Evolutionary conservation across 75 land plant genomes (phyloP).

Genomic region (Adiantum capillusveneris): DNA sequence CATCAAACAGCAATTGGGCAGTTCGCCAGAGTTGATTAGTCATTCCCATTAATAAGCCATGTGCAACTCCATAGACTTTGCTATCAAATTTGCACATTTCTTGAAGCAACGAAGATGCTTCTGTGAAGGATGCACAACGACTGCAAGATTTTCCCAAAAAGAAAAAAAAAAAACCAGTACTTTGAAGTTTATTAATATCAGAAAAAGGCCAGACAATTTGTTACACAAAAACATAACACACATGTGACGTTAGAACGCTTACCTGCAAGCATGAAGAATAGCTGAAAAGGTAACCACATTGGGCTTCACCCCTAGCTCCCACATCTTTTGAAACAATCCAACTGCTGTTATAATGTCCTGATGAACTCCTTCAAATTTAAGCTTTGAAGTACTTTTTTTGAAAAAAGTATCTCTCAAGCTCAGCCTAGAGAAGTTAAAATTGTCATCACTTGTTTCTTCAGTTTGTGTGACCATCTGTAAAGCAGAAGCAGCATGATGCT

Average conservation of each 20-base stretch:
- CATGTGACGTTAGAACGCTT: too few relatives aligned
- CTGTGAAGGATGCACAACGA: conserved; percentile 89
- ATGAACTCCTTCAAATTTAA: too few relatives aligned
- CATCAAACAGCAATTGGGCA: conserved; percentile 75
- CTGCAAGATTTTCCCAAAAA: too few relatives aligned
- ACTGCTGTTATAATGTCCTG: conserved; percentile 43
- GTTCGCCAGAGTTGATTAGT: conserved; percentile 54
- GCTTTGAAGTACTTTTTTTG: too few relatives aligned
- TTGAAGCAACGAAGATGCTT: conserved; percentile 77
- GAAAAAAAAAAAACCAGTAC: background rate
- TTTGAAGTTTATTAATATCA: background rate
- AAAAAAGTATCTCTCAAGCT: background rate
- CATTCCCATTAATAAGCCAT: conserved; percentile 28
- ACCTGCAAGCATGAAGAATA: conserved; percentile 98
- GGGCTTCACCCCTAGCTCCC: conserved; percentile 66
- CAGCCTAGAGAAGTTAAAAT: too few relatives aligned
- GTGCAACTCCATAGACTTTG: conserved; percentile 13
- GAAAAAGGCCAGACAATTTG: too few relatives aligned
- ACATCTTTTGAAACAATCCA: conserved; percentile 76
- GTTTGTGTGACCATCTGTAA: background rate
- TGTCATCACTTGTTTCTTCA: too few relatives aligned
- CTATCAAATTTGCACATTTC: conserved; percentile 7
- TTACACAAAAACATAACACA: too few relatives aligned
- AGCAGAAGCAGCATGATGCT: background rate
- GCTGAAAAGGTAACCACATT: conserved; percentile 98